Evolutionary conservation across 805 yeast genomes (phyloP).

Genomic region (Spathaspora boniae): DNA sequence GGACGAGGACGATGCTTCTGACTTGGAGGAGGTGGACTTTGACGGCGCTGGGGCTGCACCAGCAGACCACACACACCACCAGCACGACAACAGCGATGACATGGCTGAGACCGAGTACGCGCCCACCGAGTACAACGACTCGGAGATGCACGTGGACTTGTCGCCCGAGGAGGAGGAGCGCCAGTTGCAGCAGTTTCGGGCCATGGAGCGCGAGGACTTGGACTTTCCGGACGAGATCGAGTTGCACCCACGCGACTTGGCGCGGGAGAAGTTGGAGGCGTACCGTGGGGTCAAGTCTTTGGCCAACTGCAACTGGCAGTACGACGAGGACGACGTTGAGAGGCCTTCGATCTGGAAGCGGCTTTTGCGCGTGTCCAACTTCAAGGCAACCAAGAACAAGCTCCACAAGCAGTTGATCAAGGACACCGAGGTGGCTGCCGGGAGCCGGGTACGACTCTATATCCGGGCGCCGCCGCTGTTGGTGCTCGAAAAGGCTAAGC

Average conservation of each 20-base stretch:
- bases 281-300: conserved; percentile 87
- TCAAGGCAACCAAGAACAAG: conserved; percentile 69
- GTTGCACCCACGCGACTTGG: conserved; percentile 70
- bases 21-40: conserved; percentile 42
- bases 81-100: conserved; percentile 37
- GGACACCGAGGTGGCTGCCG: conserved; percentile 46
- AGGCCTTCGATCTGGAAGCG: conserved; percentile 78
- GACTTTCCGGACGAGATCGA: conserved; percentile 97
- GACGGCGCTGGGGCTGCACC: too few relatives aligned
- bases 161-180: conserved; percentile 79
- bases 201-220: conserved; percentile 71
- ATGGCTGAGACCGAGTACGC: conserved; percentile 25
- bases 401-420: conserved; percentile 55
- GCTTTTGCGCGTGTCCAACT: conserved; percentile 70
- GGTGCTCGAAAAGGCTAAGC: conserved; percentile 39
- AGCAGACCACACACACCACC: too few relatives aligned
- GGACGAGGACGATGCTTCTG: conserved; percentile 36
- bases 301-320: conserved; percentile 81
- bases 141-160: conserved; percentile 68
- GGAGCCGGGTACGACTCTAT: conserved; percentile 58
- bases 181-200: conserved; percentile 68
- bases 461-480: conserved; percentile 59
- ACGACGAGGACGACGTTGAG: conserved; percentile 72
- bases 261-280: conserved; percentile 66
- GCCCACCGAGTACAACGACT: conserved; percentile 44